Evolutionary conservation across 345 rosid genomes (phyloP).

Genomic region (Rubroshorea leprosula): DNA sequence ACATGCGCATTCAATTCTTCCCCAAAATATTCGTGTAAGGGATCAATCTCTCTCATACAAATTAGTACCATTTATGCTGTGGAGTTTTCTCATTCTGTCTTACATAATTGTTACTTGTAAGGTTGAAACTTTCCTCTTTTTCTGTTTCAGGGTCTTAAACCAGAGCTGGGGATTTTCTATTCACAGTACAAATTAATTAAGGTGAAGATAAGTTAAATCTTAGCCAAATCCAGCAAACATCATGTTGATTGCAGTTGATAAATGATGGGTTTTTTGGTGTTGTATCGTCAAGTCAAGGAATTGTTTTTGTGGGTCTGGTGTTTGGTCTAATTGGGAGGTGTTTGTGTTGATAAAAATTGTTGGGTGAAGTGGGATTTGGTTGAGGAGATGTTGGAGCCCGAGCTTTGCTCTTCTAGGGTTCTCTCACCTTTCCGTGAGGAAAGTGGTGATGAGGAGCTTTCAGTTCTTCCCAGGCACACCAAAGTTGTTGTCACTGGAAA

Average conservation of each 20-base stretch:
- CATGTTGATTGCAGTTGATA: too few species aligned
- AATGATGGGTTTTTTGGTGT: too few species aligned
- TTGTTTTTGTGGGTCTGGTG: neutral
- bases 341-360: too few species aligned
- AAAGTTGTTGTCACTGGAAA: slow-evolving; percentile 93
- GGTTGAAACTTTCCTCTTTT: neutral
- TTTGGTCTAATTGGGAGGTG: neutral
- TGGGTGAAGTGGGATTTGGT: neutral
- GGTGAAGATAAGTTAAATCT: neutral
- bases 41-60: slow-evolving; percentile 4
- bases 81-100: slow-evolving; percentile 1
- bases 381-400: slow-evolving; percentile 14
- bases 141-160: slow-evolving; percentile 19
- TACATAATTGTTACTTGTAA: neutral
- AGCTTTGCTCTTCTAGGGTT: slow-evolving; percentile 27
- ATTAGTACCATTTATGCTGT: slow-evolving; percentile 17
- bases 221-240: neutral
- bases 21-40: slow-evolving; percentile 27
- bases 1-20: slow-evolving; percentile 19
- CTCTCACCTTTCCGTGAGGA: slow-evolving; percentile 59
- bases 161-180: slow-evolving; percentile 13
- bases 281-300: neutral
- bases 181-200: neutral
- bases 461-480: slow-evolving; percentile 91
- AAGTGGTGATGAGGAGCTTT: slow-evolving; percentile 93